Percentiles rank a stretch among this genome's conserved stretches.
phyloP scores from a whole-genome alignment of 1,284 basidiomycete species.

The Ustilago curta region DNA sequence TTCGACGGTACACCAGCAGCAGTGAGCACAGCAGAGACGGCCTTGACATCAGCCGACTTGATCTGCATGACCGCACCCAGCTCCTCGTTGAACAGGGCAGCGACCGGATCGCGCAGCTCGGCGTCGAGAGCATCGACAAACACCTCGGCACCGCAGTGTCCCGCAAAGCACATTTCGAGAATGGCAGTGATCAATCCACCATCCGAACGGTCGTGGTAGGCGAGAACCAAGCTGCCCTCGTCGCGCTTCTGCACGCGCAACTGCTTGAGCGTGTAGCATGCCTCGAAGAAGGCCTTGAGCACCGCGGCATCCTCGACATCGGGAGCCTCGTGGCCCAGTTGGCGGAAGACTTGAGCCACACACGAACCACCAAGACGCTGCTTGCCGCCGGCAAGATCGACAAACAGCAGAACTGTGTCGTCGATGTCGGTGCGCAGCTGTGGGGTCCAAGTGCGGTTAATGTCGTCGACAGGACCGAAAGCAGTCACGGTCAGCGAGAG shows the following conservation, averaged over 20 bases:
- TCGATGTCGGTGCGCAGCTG: slow-evolving; percentile 76
- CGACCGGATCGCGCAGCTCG: slow-evolving; percentile 71
- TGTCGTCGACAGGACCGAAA: slow-evolving; percentile 86
- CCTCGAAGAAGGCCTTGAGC: slow-evolving; percentile 85
- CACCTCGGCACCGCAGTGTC: slow-evolving; percentile 81
- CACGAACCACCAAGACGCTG: slow-evolving; percentile 93
- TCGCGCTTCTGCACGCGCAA: slow-evolving; percentile 67
- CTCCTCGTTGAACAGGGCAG: slow-evolving; percentile 93
- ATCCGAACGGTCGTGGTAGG: slow-evolving; percentile 98
- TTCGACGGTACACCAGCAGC: slow-evolving; percentile 79
- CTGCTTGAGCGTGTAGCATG: slow-evolving; percentile 78
- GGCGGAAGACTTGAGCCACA: slow-evolving; percentile 92
- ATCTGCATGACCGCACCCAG: slow-evolving; percentile 93
- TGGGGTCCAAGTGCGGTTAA: slow-evolving; percentile 91
- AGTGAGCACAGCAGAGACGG: slow-evolving; percentile 77
- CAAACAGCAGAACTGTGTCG: slow-evolving; percentile 80
- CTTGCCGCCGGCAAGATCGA: slow-evolving; percentile 88
- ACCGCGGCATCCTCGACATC: slow-evolving; percentile 84
- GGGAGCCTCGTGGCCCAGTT: slow-evolving; percentile 87
- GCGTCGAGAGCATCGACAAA: slow-evolving; percentile 74
- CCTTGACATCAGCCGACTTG: slow-evolving; percentile 75
- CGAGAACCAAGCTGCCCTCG: slow-evolving; percentile 79
- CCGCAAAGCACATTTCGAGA: slow-evolving; percentile 97
- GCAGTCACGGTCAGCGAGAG: slow-evolving; percentile 94
- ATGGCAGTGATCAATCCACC: slow-evolving; percentile 92